phyloP scores from a whole-genome alignment of 192 early-diverging fungal species.

The Linnemannia zychae region DNA sequence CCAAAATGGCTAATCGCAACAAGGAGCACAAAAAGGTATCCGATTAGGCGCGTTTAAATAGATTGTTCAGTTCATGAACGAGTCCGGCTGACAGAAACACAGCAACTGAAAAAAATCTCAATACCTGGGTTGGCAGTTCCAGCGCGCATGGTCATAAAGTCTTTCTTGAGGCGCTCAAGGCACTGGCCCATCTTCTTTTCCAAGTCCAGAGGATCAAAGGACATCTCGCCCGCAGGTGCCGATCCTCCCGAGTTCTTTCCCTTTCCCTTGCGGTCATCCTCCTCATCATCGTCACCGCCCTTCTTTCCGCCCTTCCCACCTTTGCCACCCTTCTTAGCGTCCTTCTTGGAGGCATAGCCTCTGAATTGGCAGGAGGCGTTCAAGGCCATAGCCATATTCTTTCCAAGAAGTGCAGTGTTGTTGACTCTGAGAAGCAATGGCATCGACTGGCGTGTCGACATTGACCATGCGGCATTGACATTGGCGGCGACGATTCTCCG shows the following conservation, averaged over 20 bases:
- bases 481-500: slow-evolving; percentile 6
- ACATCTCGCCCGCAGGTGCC: slow-evolving; percentile 15
- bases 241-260: slow-evolving; percentile 15
- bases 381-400: slow-evolving; percentile 22
- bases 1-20: slow-evolving; percentile 70
- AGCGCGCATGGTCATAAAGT: slow-evolving; percentile 72
- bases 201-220: slow-evolving; percentile 71
- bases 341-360: slow-evolving; percentile 43
- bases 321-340: slow-evolving; percentile 21
- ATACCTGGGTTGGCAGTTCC: slow-evolving; percentile 84
- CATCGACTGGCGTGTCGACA: background rate
- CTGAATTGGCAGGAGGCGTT: slow-evolving; percentile 13
- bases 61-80: background rate
- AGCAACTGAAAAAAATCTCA: background rate
- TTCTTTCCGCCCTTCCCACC: slow-evolving; percentile 40
- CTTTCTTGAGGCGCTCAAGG: slow-evolving; percentile 72
- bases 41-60: slow-evolving; percentile 4
- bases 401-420: slow-evolving; percentile 13
- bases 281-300: slow-evolving; percentile 34
- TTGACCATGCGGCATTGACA: background rate
- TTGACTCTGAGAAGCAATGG: slow-evolving; percentile 5
- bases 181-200: slow-evolving; percentile 69
- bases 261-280: slow-evolving; percentile 38
- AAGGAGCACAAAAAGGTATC: background rate
- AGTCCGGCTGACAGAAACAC: background rate